Evolutionary conservation across 2,329 filamentous ascomycete genomes (phyloP).

Genomic region (Colletotrichum orbiculare): DNA sequence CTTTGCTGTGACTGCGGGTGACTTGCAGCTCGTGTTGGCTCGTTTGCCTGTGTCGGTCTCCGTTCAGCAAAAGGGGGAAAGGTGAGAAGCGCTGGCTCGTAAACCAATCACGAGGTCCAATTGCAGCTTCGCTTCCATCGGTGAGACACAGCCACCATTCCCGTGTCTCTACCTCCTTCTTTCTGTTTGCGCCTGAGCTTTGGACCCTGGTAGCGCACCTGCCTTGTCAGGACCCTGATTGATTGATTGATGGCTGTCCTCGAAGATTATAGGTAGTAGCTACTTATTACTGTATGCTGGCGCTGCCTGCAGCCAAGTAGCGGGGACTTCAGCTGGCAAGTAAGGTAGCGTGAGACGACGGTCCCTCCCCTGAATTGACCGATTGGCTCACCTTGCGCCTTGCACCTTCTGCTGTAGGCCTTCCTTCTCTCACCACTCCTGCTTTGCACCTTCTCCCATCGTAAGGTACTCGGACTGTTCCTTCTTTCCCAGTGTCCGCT

Average conservation of each 20-base stretch:
- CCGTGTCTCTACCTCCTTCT: background rate
- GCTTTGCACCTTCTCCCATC: no score
- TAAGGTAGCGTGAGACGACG: constrained; percentile 21
- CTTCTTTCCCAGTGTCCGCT: constrained; percentile 17
- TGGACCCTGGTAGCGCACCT: background rate
- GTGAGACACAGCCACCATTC: constrained; percentile 35
- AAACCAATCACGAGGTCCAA: constrained; percentile 25
- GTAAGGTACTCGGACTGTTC: background rate
- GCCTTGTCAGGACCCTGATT: constrained; percentile 10
- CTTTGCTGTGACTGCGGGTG: background rate
- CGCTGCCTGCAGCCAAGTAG: no score
- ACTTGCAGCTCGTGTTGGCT: constrained; percentile 2
- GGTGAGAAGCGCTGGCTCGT: background rate
- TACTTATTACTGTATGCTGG: no score
- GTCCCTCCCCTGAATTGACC: constrained; percentile 28
- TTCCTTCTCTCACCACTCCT: no score
- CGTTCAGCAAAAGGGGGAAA: background rate
- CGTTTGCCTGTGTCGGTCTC: background rate
- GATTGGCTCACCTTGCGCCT: constrained; percentile 28
- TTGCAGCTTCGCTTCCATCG: constrained; percentile 23
- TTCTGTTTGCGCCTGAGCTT: background rate
- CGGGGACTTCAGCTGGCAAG: no score
- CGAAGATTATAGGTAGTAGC: no score
- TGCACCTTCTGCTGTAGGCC: background rate
- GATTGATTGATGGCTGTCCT: background rate